Evolutionary conservation across 2,329 filamentous ascomycete species (phyloP), one percentile per base, ranked within the genome.

Genomic region (Rasamsonia emersonii): DNA sequence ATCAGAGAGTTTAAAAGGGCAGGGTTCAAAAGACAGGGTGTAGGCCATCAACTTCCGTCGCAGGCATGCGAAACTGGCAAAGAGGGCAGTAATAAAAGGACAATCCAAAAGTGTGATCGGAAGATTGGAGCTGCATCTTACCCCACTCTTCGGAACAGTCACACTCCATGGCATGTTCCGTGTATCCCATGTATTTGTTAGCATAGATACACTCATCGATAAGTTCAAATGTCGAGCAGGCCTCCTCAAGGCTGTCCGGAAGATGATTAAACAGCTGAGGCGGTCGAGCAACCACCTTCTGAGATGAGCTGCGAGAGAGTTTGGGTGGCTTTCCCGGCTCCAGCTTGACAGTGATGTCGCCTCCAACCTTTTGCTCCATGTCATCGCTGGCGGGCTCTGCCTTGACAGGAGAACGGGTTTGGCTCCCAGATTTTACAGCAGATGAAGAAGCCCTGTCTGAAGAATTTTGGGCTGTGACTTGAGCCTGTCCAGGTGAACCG

Each of bases 121-220:
- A 17, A 23, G 13, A 13, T 34, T 32, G 35, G 34, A 37, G 33
- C 29, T 21, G 37, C 30, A 31, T 41, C 88, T 70, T 79, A 95
- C 89, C 81, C 83, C 84, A 95, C 65, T 95, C 86, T 62, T 93
- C 85, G 45, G 74, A 70, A 62, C 91, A 98, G 57, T 98, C 91
- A 62, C 91, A 98, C 60, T 95, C 91, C 59, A 96, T 71, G 38
- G 84, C 89, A 62, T 88, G 83, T 51, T 95, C 89, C 16, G 91
- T 93, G 43, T 81, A 82, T 32, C 91, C 91, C 64, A 96, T 78
- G 45, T 83, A 77, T 59, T 93, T 95, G 44, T 86, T 86, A 33
- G 84, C 86, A 61, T 98, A 98, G 19, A 83, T 80, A 59, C 89
- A 96, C 46, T 85, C 76, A 32, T 79, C 67, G 42, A 98, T 86